Evolutionary conservation across 169 alveolate genomes (phyloP).

Genomic region (Plasmodium reichenowi): DNA sequence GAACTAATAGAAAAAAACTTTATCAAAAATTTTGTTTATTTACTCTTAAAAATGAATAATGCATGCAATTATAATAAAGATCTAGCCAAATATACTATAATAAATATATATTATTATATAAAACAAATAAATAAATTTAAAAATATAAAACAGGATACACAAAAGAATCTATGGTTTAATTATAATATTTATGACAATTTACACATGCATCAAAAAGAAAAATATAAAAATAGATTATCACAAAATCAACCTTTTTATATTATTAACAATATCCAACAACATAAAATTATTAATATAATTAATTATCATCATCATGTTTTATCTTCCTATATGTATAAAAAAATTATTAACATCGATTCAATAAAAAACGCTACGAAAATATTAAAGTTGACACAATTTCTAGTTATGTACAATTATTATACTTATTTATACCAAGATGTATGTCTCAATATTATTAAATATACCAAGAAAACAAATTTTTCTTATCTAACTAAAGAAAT

Average conservation of each 20-base stretch:
- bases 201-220: not conserved
- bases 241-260: too few relatives aligned
- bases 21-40: slow-evolving; percentile 10
- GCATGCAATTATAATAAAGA: not conserved
- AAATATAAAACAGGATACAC: too few relatives aligned
- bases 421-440: slow-evolving; percentile 34
- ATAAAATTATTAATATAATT: slow-evolving; percentile 5
- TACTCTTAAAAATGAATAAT: slow-evolving; percentile 21
- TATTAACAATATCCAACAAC: not conserved
- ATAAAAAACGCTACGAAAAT: slow-evolving; percentile 3
- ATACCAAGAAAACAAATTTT: slow-evolving; percentile 4
- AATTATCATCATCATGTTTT: slow-evolving; percentile 9
- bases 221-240: not conserved
- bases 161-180: too few relatives aligned
- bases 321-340: slow-evolving; percentile 25
- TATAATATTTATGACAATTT: not conserved
- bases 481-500: not conserved
- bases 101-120: slow-evolving; percentile 12
- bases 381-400: not conserved
- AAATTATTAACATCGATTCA: slow-evolving; percentile 44
- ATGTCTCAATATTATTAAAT: slow-evolving; percentile 23
- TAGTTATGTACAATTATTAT: not conserved
- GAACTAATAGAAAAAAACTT: slow-evolving; percentile 37
- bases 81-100: slow-evolving; percentile 14
- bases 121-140: not conserved